Evolutionary conservation across 805 yeast genomes (phyloP), one percentile per base, ranked within the genome.

Genomic region (Candida tallmaniae): DNA sequence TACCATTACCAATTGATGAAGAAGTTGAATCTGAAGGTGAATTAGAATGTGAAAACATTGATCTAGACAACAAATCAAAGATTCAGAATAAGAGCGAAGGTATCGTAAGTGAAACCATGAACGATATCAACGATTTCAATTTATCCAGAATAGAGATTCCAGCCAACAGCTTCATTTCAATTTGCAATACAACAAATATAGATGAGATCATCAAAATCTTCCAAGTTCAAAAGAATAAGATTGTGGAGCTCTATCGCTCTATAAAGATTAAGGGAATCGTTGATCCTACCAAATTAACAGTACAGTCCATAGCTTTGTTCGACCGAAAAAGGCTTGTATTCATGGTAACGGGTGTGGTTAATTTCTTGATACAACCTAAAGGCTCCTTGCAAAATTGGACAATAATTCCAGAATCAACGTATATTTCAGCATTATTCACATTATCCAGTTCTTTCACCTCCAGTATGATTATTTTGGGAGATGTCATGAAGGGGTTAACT

Each of bases 281-380:
- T 9, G 45, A 40, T 29, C 9, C 34, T 4, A 30, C 42, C 1
- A 28, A 35, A 17, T 20, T 46, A 5, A 25, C 41, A 8, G 22
- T 39, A 13, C 45, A 47, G 23, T 41, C 48, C 2, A 51, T 52
- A 6, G 28, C 28, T 3, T 30, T 45, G 7, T 28, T 41, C 6
- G 45, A 46, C 29, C 26, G 22, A 5, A 42, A 40, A 7, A 35
- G 40, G 2, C 32, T 33, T 11, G 26, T 28, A 7, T 50, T 44
- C 31, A 28, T 48, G 16, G 23, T 53, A 5, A 34, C 42, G n/a
- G 60, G 58, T 4, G 41, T 38, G 12, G 19, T 46, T 4, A 43
- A 42, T 19, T 40, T 44, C 17, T 13, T 47, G 12, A 19, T 35
- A 10, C 27, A 31, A 28, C 35, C 37, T 2, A 30, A 27, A 18